Conservation (phyloP, 1,284 basidiomycete species). For the Sanghuangporus weigelae region DNA sequence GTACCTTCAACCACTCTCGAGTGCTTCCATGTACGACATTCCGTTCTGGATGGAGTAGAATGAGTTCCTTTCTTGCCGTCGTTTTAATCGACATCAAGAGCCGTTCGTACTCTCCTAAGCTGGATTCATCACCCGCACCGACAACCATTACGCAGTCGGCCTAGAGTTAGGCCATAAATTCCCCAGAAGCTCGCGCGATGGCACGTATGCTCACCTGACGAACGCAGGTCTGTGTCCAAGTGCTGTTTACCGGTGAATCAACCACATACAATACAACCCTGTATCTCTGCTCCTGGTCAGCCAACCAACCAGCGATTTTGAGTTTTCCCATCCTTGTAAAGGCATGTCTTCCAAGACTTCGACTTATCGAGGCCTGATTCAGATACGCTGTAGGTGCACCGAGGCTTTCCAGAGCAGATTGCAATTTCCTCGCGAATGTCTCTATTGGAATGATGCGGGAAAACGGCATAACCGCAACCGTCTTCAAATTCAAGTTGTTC, state of each 20-base stretch:
- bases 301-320: conserved; percentile 90
- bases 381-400: conserved; percentile 86
- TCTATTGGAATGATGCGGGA: conserved; percentile 83
- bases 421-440: conserved; percentile 85
- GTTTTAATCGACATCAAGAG: conserved; percentile 93
- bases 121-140: conserved; percentile 90
- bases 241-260: conserved; percentile 86
- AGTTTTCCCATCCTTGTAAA: conserved; percentile 94
- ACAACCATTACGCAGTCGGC: conserved; percentile 96
- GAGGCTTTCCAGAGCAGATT: conserved; percentile 79
- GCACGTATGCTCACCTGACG: conserved; percentile 57
- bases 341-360: conserved; percentile 86
- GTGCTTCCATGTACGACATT: conserved; percentile 90
- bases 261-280: conserved; percentile 91
- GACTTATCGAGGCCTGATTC: conserved; percentile 87
- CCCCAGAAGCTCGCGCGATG: neutral
- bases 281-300: conserved; percentile 91
- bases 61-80: conserved; percentile 94
- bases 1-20: conserved; percentile 91
- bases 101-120: conserved; percentile 89
- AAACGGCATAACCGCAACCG: conserved; percentile 80
- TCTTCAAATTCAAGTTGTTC: conserved; percentile 91
- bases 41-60: conserved; percentile 90
- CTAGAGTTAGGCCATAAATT: conserved; percentile 30
- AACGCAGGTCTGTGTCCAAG: conserved; percentile 97